phyloP scores from a whole-genome alignment of 768 basidiomycete genomes.

The Mycena belliarum region DNA sequence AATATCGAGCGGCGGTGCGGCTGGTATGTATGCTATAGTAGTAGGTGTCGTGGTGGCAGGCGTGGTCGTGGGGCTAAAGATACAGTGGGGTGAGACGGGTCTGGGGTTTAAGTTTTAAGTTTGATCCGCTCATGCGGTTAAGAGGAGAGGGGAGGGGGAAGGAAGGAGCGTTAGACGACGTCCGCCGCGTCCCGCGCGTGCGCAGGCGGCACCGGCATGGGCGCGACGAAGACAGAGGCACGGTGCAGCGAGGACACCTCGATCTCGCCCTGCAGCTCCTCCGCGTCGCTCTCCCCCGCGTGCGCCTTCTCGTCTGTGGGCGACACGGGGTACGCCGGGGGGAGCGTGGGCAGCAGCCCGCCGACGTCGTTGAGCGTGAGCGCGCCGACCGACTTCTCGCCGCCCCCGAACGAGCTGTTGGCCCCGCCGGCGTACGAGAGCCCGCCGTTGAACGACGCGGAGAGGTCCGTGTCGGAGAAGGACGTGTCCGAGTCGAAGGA shows the following conservation, averaged over 20 bases:
- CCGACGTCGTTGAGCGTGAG: conserved; percentile 39
- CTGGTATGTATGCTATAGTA: too few species aligned
- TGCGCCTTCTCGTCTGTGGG: neutral
- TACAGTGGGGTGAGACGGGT: neutral
- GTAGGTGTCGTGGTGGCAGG: too few species aligned
- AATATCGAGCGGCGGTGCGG: too few species aligned
- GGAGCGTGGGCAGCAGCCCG: conserved; percentile 32
- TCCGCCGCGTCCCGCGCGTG: conserved; percentile 10
- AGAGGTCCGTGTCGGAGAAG: conserved; percentile 20
- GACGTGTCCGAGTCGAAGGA: conserved; percentile 47
- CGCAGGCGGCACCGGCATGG: conserved; percentile 23
- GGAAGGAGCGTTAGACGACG: neutral
- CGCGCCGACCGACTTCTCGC: conserved; percentile 17
- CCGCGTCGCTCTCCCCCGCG: conserved; percentile 26
- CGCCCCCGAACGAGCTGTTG: conserved; percentile 8
- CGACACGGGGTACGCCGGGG: too few species aligned
- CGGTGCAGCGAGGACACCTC: conserved; percentile 30
- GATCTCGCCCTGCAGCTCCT: too few species aligned
- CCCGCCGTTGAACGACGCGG: conserved; percentile 36
- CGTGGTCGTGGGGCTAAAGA: neutral
- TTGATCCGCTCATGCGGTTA: too few species aligned
- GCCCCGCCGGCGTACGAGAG: conserved; percentile 35
- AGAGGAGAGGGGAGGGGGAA: neutral
- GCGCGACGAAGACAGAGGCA: conserved; percentile 7
- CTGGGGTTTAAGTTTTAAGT: too few species aligned